phyloP scores from a whole-genome alignment of 2,329 filamentous ascomycete species.

The Neospermospora avenae region DNA sequence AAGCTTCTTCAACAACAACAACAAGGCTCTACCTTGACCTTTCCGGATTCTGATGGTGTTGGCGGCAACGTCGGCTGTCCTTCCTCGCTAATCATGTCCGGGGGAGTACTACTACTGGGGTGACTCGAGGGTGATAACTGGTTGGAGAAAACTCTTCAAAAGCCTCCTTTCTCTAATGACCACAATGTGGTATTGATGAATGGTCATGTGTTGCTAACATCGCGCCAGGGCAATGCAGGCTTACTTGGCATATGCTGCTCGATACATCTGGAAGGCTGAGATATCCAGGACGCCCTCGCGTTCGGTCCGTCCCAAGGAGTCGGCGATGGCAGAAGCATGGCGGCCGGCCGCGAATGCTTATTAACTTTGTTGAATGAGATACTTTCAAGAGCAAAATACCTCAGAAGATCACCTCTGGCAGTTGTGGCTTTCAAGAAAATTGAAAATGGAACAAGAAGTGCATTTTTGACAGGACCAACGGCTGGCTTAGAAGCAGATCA shows the following conservation, averaged over 20 bases:
- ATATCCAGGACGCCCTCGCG: conserved; percentile 8
- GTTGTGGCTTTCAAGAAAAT: no score
- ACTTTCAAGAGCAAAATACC: background rate
- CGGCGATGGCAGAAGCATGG: background rate
- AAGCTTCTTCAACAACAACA: conserved; percentile 5
- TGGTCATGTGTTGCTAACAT: conserved; percentile 13
- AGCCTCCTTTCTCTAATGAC: conserved; percentile 24
- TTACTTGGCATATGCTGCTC: conserved; percentile 21
- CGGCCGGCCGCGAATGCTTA: no score
- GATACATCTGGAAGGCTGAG: conserved; percentile 22
- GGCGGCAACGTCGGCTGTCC: conserved; percentile 13
- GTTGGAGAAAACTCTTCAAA: conserved; percentile 19
- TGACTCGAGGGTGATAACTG: conserved; percentile 8
- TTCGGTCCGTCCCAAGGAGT: background rate
- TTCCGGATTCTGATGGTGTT: background rate
- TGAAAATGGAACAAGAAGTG: background rate
- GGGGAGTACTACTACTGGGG: conserved; percentile 1
- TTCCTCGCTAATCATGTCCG: background rate
- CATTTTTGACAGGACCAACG: background rate
- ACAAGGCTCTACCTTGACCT: background rate
- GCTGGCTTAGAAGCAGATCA: background rate
- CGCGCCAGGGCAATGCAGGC: conserved; percentile 21
- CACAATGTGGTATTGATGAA: conserved; percentile 14
- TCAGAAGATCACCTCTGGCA: background rate
- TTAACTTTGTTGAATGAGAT: background rate